Base-by-base conservation (phyloP, 1,139 yeast genomes). In the Yamadazyma mexicana region DNA sequence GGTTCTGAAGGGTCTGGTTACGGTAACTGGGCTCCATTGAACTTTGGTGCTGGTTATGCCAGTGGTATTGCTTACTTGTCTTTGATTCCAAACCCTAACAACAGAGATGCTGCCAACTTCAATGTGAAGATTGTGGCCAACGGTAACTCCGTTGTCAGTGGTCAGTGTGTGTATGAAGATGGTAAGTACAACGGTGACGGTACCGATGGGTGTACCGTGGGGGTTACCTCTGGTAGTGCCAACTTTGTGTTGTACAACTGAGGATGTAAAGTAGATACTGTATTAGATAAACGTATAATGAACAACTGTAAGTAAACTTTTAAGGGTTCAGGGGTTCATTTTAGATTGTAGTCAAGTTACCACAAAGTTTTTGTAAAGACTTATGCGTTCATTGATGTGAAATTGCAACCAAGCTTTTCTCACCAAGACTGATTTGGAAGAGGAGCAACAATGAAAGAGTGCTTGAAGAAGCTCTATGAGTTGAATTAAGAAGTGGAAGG, bases 21-120 rank as follows among this genome's bases (percentile, higher is more conserved):
- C 47, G 92, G 92, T 71, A 84, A 84, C 78, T 84, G 91, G 89
- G 88, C 91, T 42, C 91, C 91, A 56, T 75, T 84, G 54, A 81
- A 78, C 56, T 72, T 83, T 52, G 92, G 92, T 66, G 87, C 91
- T 45, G 91, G 92, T 62, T 70, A 67, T 54, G 65, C 76, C 41
- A 62, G 62, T 51, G 86, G 85, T 51, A 71, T 76, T 54, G 73
- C 87, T 40, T 84, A 84, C 71, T 69, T 84, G 55, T 83, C 91
- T 1, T 73, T 84, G 67, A 84, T 84, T 69, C 91, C 91, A 62
- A 84, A 84, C 66, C 92, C 92, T 55, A 84, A 84, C 74, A 84
- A 84, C 73, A 50, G 55, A 39, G 64, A 69, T 31, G 64, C 84
- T 41, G 75, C 82, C 45, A 83, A 82, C 73, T 84, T 66, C 69